Conservation (phyloP, 1,284 basidiomycete genomes). For the Ustilago bromivora region DNA sequence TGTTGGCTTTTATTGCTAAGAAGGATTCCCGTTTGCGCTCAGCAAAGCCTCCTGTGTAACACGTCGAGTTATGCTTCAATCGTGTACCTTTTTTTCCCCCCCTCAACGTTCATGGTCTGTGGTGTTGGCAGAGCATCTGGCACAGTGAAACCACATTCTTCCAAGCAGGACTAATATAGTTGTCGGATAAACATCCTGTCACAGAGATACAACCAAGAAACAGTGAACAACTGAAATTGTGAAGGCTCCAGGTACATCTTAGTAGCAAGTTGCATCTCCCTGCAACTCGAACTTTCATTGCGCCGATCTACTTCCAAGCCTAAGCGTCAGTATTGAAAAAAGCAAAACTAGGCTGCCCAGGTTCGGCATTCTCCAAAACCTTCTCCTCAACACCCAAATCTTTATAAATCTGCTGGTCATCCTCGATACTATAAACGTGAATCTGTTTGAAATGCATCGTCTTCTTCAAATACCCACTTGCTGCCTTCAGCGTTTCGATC, state of each 20-base stretch:
- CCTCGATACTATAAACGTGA: slow-evolving; percentile 79
- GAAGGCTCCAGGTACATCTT: no score
- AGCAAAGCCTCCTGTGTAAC: neutral
- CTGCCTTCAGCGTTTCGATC: slow-evolving; percentile 76
- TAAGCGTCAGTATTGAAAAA: slow-evolving; percentile 39
- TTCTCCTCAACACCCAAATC: slow-evolving; percentile 75
- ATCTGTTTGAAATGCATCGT: slow-evolving; percentile 82
- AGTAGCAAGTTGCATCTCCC: no score
- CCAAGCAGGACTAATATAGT: no score
- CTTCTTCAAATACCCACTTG: slow-evolving; percentile 79
- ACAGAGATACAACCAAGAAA: no score
- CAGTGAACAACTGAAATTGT: no score
- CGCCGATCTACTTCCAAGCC: neutral
- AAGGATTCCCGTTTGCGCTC: slow-evolving; percentile 12
- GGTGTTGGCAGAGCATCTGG: no score
- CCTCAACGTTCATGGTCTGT: neutral
- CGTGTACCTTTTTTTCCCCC: neutral
- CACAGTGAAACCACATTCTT: no score
- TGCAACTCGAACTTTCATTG: neutral
- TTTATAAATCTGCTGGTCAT: slow-evolving; percentile 74
- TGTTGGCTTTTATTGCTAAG: slow-evolving; percentile 46
- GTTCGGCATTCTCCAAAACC: slow-evolving; percentile 87
- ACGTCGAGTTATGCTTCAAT: neutral
- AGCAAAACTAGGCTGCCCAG: slow-evolving; percentile 73
- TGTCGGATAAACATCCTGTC: no score